phyloP scores from a whole-genome alignment of 2,329 filamentous ascomycete genomes.

The Ceratocystis lukuohia region DNA sequence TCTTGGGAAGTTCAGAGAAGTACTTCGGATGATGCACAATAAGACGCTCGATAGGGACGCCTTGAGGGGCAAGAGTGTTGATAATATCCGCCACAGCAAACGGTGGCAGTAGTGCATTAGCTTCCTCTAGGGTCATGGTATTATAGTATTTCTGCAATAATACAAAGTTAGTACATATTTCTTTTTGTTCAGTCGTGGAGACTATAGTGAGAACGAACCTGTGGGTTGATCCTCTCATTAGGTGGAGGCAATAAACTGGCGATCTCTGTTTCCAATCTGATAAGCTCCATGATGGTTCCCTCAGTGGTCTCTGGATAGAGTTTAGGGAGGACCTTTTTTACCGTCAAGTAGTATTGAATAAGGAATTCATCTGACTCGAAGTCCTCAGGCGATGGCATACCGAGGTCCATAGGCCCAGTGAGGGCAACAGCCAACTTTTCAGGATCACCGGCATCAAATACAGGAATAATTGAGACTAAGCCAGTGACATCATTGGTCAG shows the following conservation, averaged over 20 bases:
- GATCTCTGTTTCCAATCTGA: conserved; percentile 48
- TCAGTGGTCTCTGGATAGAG: conserved; percentile 28
- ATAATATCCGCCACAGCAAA: conserved; percentile 43
- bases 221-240: conserved; percentile 47
- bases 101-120: conserved; percentile 40
- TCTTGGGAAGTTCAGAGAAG: conserved; percentile 41
- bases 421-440: conserved; percentile 28
- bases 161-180: too few species aligned
- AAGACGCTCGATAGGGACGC: conserved; percentile 32
- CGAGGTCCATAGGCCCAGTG: conserved; percentile 37
- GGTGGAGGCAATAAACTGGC: conserved; percentile 42
- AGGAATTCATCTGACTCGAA: conserved; percentile 41
- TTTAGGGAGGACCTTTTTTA: conserved; percentile 22
- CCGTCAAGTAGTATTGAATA: conserved; percentile 33
- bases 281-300: conserved; percentile 32
- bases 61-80: conserved; percentile 29
- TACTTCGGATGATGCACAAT: conserved; percentile 49
- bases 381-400: conserved; percentile 47
- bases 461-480: conserved; percentile 28
- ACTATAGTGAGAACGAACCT: conserved; percentile 23
- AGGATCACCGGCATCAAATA: conserved; percentile 33
- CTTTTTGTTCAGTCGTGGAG: too few species aligned
- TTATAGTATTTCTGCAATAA: conserved; percentile 43
- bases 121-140: conserved; percentile 43
- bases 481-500: conserved; percentile 33